Conservation (phyloP, 176 grass and related monocot species). For the Oryza longistaminata region DNA sequence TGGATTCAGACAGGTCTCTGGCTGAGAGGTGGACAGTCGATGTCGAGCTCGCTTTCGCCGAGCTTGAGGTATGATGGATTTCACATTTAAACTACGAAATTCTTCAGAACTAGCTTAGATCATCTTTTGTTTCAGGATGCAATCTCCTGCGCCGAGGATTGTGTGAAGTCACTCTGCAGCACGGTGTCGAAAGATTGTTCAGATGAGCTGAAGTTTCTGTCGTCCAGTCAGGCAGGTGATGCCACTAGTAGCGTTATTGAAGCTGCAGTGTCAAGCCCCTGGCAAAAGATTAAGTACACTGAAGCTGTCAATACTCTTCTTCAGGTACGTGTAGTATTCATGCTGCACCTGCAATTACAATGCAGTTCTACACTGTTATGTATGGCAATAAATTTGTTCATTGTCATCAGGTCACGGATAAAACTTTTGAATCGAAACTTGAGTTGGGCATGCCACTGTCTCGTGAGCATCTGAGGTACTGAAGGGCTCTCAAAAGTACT, state of each 20-base stretch:
- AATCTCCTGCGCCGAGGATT: slow-evolving; percentile 58
- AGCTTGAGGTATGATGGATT: slow-evolving; percentile 48
- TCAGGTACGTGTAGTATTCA: slow-evolving; percentile 41
- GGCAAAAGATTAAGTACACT: slow-evolving; percentile 55
- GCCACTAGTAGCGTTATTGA: slow-evolving; percentile 2
- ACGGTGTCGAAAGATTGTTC: slow-evolving; percentile 35
- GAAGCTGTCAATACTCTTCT: slow-evolving; percentile 54
- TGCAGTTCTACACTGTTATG: neutral
- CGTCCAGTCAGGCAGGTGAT: slow-evolving; percentile 20
- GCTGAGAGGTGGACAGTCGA: slow-evolving; percentile 55
- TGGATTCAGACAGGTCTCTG: slow-evolving; percentile 32
- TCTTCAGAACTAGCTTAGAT: neutral
- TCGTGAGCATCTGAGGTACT: slow-evolving; percentile 56
- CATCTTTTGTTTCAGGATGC: slow-evolving; percentile 44
- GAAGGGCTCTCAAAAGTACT: neutral
- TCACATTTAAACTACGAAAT: neutral
- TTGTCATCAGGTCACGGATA: slow-evolving; percentile 46
- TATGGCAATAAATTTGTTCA: neutral
- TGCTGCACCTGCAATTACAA: neutral
- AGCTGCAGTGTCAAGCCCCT: slow-evolving; percentile 35
- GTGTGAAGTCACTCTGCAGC: slow-evolving; percentile 47
- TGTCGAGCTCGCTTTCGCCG: slow-evolving; percentile 56
- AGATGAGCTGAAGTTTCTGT: slow-evolving; percentile 60
- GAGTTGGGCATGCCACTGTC: slow-evolving; percentile 50
- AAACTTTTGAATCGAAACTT: slow-evolving; percentile 47